Conservation (phyloP, 2,329 filamentous ascomycete genomes). For the Hypoxylon sp. region DNA sequence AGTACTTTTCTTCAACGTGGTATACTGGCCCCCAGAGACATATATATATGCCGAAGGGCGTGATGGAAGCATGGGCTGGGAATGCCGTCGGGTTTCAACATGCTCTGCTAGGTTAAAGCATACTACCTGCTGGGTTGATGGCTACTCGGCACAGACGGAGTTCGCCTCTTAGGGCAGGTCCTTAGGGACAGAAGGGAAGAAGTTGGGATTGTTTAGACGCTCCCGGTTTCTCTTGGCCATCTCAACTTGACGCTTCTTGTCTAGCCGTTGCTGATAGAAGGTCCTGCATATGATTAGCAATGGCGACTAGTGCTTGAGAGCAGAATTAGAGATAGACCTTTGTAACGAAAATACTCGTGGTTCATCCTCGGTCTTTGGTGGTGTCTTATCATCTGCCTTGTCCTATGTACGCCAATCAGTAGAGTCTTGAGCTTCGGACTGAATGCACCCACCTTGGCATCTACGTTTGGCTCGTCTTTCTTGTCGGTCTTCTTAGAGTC, state of each 20-base stretch:
- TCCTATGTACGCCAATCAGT: constrained; percentile 62
- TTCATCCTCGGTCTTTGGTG: constrained; percentile 68
- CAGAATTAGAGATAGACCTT: constrained; percentile 65
- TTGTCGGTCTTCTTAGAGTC: constrained; percentile 62
- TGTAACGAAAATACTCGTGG: constrained; percentile 88
- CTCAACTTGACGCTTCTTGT: constrained; percentile 83
- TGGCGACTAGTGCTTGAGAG: background rate
- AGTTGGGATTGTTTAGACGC: constrained; percentile 80
- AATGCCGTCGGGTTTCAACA: background rate
- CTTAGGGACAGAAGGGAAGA: constrained; percentile 89
- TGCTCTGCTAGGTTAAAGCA: constrained; percentile 5
- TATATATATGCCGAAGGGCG: constrained; percentile 15
- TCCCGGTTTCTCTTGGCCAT: constrained; percentile 85
- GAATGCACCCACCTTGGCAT: constrained; percentile 53
- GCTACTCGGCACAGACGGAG: constrained; percentile 5
- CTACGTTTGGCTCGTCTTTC: constrained; percentile 52
- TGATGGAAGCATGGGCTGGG: constrained; percentile 3
- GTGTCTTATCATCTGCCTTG: constrained; percentile 54
- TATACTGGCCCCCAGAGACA: constrained; percentile 14
- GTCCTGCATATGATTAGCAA: constrained; percentile 65
- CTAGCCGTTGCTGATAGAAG: constrained; percentile 88
- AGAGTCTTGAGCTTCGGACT: constrained; percentile 43
- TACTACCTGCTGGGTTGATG: constrained; percentile 15
- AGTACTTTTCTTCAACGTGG: constrained; percentile 14
- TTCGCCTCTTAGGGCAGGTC: constrained; percentile 45